Evolutionary conservation across 2,329 filamentous ascomycete species (phyloP).

Genomic region (Colletotrichum falcatum): DNA sequence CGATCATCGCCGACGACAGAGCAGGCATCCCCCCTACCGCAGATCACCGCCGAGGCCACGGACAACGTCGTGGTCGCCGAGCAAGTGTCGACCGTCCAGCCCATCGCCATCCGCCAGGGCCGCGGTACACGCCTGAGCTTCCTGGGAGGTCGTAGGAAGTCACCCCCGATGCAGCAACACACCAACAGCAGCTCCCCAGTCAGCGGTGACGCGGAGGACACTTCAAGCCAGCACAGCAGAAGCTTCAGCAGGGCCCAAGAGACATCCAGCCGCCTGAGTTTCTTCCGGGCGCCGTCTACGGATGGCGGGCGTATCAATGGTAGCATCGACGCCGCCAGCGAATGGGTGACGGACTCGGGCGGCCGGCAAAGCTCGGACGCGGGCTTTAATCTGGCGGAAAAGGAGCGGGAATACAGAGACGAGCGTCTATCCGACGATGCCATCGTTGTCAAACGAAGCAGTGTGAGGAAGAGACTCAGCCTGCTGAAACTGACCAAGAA

Average conservation of each 20-base stretch:
- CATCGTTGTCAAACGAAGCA: constrained; percentile 64
- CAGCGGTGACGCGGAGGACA: constrained; percentile 47
- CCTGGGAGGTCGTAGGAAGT: constrained; percentile 65
- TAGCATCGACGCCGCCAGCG: constrained; percentile 42
- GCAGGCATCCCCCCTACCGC: constrained; percentile 47
- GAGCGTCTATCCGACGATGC: constrained; percentile 30
- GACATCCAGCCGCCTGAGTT: constrained; percentile 59
- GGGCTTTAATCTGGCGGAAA: constrained; percentile 42
- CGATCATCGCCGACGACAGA: constrained; percentile 62
- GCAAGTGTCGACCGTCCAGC: constrained; percentile 63
- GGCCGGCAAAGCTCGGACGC: constrained; percentile 45
- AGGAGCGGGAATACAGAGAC: constrained; percentile 47
- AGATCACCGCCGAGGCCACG: constrained; percentile 51
- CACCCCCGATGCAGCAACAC: constrained; percentile 46
- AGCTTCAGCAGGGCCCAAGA: constrained; percentile 48
- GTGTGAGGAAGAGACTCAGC: constrained; percentile 83
- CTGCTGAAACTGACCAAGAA: constrained; percentile 81
- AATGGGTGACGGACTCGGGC: constrained; percentile 50
- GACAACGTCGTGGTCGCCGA: constrained; percentile 55
- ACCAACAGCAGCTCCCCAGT: constrained; percentile 47
- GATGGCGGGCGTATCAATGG: constrained; percentile 44
- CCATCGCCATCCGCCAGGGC: constrained; percentile 62
- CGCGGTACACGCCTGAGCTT: constrained; percentile 69
- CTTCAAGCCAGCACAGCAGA: constrained; percentile 45
- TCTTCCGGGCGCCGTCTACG: constrained; percentile 57